Evolutionary conservation across 2,329 filamentous ascomycete species (phyloP).

Genomic region (Aspergillus sergii): DNA sequence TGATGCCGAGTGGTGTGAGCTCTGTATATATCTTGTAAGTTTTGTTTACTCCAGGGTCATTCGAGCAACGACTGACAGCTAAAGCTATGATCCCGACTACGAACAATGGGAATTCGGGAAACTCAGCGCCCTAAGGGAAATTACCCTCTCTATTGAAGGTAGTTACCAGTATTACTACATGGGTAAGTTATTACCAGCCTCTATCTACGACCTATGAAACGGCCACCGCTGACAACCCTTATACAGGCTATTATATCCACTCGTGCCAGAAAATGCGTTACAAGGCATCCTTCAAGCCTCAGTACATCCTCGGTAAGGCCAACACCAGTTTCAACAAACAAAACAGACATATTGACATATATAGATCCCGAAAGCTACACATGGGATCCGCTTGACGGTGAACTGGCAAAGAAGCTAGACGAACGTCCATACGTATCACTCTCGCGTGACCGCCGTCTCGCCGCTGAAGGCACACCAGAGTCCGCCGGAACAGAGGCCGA

Average conservation of each 20-base stretch:
- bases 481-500: slow-evolving; percentile 14
- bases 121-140: slow-evolving; percentile 63
- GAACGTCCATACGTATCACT: slow-evolving; percentile 48
- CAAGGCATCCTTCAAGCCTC: slow-evolving; percentile 50
- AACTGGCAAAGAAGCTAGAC: slow-evolving; percentile 45
- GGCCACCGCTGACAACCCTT: not conserved
- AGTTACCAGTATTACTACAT: slow-evolving; percentile 66
- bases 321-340: not conserved
- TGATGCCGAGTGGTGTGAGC: slow-evolving; percentile 51
- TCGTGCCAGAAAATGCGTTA: slow-evolving; percentile 56
- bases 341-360: not conserved
- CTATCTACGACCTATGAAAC: not conserved
- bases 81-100: slow-evolving; percentile 62
- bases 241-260: slow-evolving; percentile 63
- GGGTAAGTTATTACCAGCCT: slow-evolving; percentile 46
- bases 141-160: slow-evolving; percentile 57
- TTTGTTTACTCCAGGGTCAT: not conserved
- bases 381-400: slow-evolving; percentile 49
- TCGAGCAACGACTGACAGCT: slow-evolving; percentile 4
- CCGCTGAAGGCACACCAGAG: slow-evolving; percentile 3
- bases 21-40: slow-evolving; percentile 54
- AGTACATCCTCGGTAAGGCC: slow-evolving; percentile 50
- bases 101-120: slow-evolving; percentile 66
- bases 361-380: slow-evolving; percentile 49
- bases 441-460: slow-evolving; percentile 38